These are phyloP conservation scores for Talaromyces islandicus DNA, from an alignment of 2,329 filamentous ascomycete genomes.

Conservation along the genomic window DNA sequence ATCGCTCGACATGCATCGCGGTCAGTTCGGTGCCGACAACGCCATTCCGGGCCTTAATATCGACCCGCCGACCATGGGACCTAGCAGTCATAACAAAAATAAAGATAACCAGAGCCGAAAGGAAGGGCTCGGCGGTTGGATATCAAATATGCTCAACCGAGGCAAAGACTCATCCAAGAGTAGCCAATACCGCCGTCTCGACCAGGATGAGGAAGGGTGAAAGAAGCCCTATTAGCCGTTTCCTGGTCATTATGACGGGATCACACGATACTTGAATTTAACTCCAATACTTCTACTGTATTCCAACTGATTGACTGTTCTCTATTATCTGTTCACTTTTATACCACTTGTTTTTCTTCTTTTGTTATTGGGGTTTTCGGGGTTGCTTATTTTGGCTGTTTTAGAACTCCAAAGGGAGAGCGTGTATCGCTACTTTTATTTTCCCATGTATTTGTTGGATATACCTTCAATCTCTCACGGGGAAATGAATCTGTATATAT, in stretches of 20 bases:
- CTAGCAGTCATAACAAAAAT: constrained; percentile 45
- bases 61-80: constrained; percentile 62
- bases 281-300: background rate
- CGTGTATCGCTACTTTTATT: background rate
- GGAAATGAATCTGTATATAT: constrained; percentile 4
- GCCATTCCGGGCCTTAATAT: constrained; percentile 78
- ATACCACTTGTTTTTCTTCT: background rate
- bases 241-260: background rate
- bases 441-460: background rate
- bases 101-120: constrained; percentile 26
- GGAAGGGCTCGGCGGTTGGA: constrained; percentile 64
- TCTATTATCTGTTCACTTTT: background rate
- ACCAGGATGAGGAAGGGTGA: constrained; percentile 37
- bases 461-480: background rate
- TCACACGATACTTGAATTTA: background rate
- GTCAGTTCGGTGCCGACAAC: constrained; percentile 52
- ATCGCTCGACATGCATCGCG: constrained; percentile 63
- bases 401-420: background rate
- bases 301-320: background rate
- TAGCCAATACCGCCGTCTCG: constrained; percentile 40
- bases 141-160: constrained; percentile 59
- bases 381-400: background rate
- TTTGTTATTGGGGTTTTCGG: background rate
- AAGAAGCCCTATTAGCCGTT: background rate
- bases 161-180: constrained; percentile 32